Evolutionary conservation across 805 yeast genomes (phyloP).

Genomic region (Starmerella bacillaris): DNA sequence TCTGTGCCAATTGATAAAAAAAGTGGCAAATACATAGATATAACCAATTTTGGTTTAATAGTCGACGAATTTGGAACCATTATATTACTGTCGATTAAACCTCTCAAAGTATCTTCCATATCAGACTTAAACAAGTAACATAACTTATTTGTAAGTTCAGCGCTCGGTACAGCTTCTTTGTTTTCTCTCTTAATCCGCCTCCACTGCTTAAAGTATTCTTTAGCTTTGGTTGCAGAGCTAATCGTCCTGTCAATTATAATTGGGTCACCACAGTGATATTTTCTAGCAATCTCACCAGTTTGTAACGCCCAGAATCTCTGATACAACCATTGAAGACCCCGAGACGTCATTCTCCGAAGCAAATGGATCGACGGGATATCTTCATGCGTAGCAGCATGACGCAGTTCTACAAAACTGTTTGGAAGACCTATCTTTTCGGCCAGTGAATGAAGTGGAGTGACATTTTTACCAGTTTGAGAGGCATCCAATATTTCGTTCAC

Average conservation of each 20-base stretch:
- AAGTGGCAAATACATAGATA: constrained; percentile 15
- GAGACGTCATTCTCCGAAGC: constrained; percentile 38
- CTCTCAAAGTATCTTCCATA: constrained; percentile 6
- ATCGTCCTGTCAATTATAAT: constrained; percentile 14
- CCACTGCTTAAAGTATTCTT: constrained; percentile 29
- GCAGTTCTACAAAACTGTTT: constrained; percentile 63
- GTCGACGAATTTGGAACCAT: constrained; percentile 12
- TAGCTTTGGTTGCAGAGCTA: constrained; percentile 19
- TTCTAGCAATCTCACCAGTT: neutral
- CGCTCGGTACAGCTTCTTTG: constrained; percentile 21
- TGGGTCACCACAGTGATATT: constrained; percentile 5
- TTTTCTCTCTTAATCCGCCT: constrained; percentile 32
- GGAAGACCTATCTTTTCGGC: constrained; percentile 60
- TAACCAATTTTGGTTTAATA: constrained; percentile 2
- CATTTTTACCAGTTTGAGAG: constrained; percentile 57
- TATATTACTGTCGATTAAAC: constrained; percentile 14
- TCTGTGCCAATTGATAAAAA: constrained; percentile 7
- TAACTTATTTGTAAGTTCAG: constrained; percentile 3
- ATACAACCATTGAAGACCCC: constrained; percentile 61
- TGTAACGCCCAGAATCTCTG: constrained; percentile 46
- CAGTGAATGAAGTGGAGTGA: constrained; percentile 57
- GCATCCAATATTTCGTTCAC: constrained; percentile 88
- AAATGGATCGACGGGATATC: constrained; percentile 51
- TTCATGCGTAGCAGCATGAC: constrained; percentile 89
- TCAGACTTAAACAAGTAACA: constrained; percentile 2